Conservation (phyloP, 2,329 filamentous ascomycete species). For the Cladosporium sp. region DNA sequence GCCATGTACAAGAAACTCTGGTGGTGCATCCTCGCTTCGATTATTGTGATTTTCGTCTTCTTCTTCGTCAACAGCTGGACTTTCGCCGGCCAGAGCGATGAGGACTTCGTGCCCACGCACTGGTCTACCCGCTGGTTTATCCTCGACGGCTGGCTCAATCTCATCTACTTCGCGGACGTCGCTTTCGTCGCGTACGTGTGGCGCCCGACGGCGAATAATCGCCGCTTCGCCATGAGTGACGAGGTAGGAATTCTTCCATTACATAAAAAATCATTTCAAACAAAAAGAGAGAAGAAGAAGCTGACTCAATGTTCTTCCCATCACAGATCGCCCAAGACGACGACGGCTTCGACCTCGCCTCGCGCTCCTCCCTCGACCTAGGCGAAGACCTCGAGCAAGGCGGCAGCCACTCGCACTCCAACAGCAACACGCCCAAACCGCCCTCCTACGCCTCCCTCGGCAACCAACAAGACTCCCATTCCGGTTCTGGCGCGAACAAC, state of each 20-base stretch:
- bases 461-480: too few species aligned
- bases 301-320: constrained; percentile 33
- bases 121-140: constrained; percentile 99
- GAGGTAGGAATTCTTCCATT: too few species aligned
- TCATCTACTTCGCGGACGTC: constrained; percentile 93
- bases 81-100: constrained; percentile 78
- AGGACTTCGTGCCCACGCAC: constrained; percentile 90
- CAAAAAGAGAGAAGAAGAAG: too few species aligned
- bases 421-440: constrained; percentile 26
- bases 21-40: constrained; percentile 93
- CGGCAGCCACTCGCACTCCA: too few species aligned
- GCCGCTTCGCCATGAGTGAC: constrained; percentile 97
- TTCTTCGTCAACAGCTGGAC: constrained; percentile 98
- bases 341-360: constrained; percentile 94
- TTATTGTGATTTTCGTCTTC: constrained; percentile 94
- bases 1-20: constrained; percentile 97
- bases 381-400: constrained; percentile 34
- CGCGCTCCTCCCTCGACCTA: constrained; percentile 69
- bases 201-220: constrained; percentile 94
- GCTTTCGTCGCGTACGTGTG: constrained; percentile 92
- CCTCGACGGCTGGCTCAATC: constrained; percentile 92
- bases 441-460: constrained; percentile 37
- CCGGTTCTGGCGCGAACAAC: constrained; percentile 23
- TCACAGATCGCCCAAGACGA: constrained; percentile 86
- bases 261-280: too few species aligned